Evolutionary conservation across 345 rosid species (phyloP), one percentile per base, ranked within the genome.

Genomic region (Euphorbia pulcherrima): DNA sequence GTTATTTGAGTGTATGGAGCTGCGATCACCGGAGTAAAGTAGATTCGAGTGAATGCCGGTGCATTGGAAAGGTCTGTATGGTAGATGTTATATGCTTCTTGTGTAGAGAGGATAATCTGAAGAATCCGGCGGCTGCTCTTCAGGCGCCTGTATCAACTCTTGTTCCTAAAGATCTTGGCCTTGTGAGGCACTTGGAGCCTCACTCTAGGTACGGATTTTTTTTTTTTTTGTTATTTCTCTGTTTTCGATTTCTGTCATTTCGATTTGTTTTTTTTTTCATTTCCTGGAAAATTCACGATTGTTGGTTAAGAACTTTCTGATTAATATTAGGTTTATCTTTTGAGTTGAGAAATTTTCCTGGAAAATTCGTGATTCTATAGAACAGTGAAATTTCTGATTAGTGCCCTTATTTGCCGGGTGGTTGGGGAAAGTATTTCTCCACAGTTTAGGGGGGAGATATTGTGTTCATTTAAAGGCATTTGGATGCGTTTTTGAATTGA

Each of bases 51-150:
- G 72, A 70, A 11, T 89, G 96, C 57, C 57, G 48, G 17, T 91
- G 97, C 69, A 53, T 87, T 5, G 88, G 97, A 17, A 91, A 87
- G 74, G 79, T 91, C 57, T 87, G 87, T 63, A 72, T 83, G 81
- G 87, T 75, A 21, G 93, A 92, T 60, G 75, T 87, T 23, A 67
- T 89, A 54, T 79, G 92, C 77, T 83, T 82, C 76, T 72, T 89
- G 74, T 68, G 77, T 24, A 71, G 66, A 54, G 79, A 87, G 64
- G 83, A 89, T 20, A 90, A 80, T 68, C 62, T 85, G 35, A 63
- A 21, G 30, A 72, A 71, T 37, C 88, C 83, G 6, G 79, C 64
- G 1, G 8, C 24, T 28, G 90, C 90, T 27, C 80, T 87, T 23
- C 81, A 78, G 59, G 47, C 75, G 14, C 79, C 84, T 9, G 68